Percentiles rank a stretch among this genome's conserved stretches.
phyloP scores from a whole-genome alignment of 2,329 filamentous ascomycete genomes.

The Apiospora arundinis region DNA sequence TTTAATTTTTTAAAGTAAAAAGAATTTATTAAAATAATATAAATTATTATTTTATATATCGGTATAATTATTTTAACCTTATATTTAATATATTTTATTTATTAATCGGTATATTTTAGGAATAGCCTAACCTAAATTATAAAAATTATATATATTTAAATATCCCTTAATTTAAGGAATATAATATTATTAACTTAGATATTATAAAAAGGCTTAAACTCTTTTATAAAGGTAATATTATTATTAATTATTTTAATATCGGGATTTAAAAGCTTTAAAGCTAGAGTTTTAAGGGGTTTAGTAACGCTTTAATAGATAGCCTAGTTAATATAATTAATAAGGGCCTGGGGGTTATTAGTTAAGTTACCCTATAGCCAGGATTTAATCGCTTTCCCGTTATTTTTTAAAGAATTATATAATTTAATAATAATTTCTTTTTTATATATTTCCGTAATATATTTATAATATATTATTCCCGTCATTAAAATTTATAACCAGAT shows the following conservation, averaged over 20 bases:
- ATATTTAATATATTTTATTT: not conserved
- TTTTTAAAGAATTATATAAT: not conserved
- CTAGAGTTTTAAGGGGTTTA: too few relatives aligned
- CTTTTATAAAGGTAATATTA: not conserved
- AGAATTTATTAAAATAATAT: not conserved
- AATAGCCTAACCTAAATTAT: not conserved
- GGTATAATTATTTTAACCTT: not conserved
- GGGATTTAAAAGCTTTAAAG: not conserved
- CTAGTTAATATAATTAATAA: conserved; percentile 3
- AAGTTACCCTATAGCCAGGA: too few relatives aligned
- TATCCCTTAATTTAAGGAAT: too few relatives aligned
- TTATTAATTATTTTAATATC: not conserved
- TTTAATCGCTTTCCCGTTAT: too few relatives aligned
- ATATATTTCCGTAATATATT: not conserved
- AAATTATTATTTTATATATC: not conserved
- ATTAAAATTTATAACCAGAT: not conserved
- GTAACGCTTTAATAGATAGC: not conserved
- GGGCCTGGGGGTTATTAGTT: not conserved
- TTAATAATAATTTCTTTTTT: not conserved
- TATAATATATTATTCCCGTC: not conserved
- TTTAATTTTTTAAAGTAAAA: not conserved
- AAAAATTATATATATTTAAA: not conserved
- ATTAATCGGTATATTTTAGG: not conserved
- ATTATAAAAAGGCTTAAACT: too few relatives aligned
- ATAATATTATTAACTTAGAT: too few relatives aligned